phyloP scores from a whole-genome alignment of 345 rosid species.

The Adansonia digitata region DNA sequence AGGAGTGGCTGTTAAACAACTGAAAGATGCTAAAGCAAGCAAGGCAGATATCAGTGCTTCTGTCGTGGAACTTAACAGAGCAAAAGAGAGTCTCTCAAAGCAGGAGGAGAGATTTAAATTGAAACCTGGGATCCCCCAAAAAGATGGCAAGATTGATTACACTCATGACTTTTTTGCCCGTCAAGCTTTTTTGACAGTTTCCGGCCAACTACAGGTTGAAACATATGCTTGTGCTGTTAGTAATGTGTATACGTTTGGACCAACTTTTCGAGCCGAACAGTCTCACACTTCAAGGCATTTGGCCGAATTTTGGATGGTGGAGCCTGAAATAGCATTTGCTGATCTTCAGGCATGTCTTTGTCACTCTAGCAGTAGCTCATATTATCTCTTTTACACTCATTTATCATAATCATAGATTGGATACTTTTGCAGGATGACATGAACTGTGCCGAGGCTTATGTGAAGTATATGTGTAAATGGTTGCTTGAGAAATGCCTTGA shows the following conservation, averaged over 20 bases:
- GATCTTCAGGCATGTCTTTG: constrained; percentile 66
- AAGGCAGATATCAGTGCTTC: constrained; percentile 45
- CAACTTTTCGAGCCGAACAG: constrained; percentile 92
- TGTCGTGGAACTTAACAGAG: constrained; percentile 49
- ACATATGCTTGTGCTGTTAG: constrained; percentile 86
- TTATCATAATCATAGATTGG: neutral
- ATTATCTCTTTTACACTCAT: too few species aligned
- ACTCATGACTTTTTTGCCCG: constrained; percentile 72
- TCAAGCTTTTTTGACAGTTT: constrained; percentile 88
- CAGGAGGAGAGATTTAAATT: constrained; percentile 64
- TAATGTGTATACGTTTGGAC: constrained; percentile 84
- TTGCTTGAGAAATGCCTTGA: constrained; percentile 73
- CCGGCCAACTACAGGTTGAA: constrained; percentile 91
- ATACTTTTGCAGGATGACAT: constrained; percentile 66
- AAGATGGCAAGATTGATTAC: constrained; percentile 77
- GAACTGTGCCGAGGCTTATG: constrained; percentile 98
- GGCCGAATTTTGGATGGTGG: constrained; percentile 98
- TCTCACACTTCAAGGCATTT: constrained; percentile 95
- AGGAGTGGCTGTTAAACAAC: constrained; percentile 54
- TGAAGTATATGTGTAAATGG: constrained; percentile 75
- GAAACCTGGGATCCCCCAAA: constrained; percentile 71
- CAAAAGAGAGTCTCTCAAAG: constrained; percentile 45
- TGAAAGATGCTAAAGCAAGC: constrained; percentile 62
- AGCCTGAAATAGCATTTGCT: constrained; percentile 91
- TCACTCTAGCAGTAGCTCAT: too few species aligned